These are phyloP conservation scores for Acaromyces ingoldii DNA, from an alignment of 1,284 basidiomycete species.

Conservation along the genomic window DNA sequence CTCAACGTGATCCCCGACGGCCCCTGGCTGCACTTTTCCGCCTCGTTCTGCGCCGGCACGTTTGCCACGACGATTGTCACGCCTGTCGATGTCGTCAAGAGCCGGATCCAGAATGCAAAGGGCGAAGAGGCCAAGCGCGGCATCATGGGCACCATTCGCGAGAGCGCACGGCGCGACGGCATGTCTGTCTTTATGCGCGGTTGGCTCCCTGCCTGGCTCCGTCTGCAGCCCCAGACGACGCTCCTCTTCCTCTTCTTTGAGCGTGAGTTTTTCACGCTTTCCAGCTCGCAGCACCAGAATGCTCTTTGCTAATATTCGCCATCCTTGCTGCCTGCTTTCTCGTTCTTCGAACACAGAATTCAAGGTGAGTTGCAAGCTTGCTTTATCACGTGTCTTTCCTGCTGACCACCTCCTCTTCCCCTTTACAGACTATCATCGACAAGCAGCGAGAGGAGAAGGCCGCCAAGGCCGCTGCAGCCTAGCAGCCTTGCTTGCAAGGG, in stretches of 20 bases:
- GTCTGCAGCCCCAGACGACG: conserved; percentile 19
- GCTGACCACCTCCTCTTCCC: too few species aligned
- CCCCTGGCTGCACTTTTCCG: conserved; percentile 53
- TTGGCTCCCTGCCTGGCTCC: conserved; percentile 56
- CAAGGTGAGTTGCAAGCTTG: too few species aligned
- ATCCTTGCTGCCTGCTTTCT: too few species aligned
- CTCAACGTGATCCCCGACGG: conserved; percentile 3
- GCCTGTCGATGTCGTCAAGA: conserved; percentile 35
- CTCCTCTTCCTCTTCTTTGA: conserved; percentile 14
- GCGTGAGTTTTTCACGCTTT: background rate
- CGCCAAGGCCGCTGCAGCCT: too few species aligned
- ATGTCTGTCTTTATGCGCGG: conserved; percentile 55
- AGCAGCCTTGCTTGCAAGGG: too few species aligned
- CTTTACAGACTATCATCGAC: too few species aligned
- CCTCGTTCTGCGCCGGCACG: conserved; percentile 54
- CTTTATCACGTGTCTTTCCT: too few species aligned
- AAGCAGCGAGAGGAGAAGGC: conserved; percentile 1
- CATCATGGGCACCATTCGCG: conserved; percentile 9
- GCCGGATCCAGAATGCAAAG: conserved; percentile 51
- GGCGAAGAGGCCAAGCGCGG: background rate
- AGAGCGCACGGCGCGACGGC: conserved; percentile 42
- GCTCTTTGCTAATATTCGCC: background rate
- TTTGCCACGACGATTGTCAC: conserved; percentile 52
- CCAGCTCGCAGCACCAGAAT: background rate
- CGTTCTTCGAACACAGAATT: background rate